phyloP scores from a whole-genome alignment of 495 filamentous ascomycete genomes.

The Pseudomonodictys pantanalensis region DNA sequence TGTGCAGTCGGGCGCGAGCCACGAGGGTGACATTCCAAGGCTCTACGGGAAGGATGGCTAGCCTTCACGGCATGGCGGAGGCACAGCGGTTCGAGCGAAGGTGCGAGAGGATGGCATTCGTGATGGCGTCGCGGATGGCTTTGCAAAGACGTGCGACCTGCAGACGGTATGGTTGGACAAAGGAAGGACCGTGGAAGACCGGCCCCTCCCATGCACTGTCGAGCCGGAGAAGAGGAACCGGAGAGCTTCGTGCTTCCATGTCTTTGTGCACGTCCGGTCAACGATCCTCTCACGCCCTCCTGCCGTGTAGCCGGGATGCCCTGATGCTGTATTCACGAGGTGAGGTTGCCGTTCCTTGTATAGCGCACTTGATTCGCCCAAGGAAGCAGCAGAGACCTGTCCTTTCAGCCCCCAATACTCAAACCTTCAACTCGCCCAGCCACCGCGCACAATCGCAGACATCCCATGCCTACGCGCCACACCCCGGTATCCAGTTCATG shows the following conservation, averaged over 20 bases:
- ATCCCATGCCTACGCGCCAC: conserved; percentile 32
- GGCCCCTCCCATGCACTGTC: background rate
- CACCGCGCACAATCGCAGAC: background rate
- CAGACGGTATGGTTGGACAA: background rate
- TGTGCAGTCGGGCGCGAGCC: conserved; percentile 10
- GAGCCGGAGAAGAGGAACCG: background rate
- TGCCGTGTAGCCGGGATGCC: background rate
- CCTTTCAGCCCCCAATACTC: conserved; percentile 23
- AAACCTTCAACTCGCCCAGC: background rate
- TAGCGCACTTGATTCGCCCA: conserved; percentile 7
- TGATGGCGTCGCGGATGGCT: background rate
- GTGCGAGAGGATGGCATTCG: background rate
- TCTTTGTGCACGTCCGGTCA: background rate
- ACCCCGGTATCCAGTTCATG: conserved; percentile 20
- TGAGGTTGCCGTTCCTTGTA: conserved; percentile 4
- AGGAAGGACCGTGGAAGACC: background rate
- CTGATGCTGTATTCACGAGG: too few relatives aligned
- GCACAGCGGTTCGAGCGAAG: conserved; percentile 22
- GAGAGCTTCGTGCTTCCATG: background rate
- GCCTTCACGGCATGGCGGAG: conserved; percentile 13
- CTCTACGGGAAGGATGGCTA: background rate
- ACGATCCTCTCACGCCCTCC: background rate
- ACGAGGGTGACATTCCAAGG: conserved; percentile 19
- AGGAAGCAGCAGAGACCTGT: background rate
- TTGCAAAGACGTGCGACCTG: conserved; percentile 18